Evolutionary conservation across 176 grass and related monocot genomes (phyloP).

Genomic region (Zoysia pacifica): DNA sequence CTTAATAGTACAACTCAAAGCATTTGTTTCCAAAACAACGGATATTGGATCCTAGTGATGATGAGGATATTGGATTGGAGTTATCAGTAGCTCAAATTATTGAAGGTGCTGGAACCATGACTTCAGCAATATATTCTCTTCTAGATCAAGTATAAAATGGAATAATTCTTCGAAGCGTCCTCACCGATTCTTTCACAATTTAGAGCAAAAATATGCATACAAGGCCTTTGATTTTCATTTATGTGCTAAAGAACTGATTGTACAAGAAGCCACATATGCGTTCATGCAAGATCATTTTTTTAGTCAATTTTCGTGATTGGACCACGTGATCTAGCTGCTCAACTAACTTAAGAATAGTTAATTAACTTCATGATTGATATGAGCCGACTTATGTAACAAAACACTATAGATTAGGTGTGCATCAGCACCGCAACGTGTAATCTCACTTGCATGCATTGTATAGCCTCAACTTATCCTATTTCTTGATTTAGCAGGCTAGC

Average conservation of each 20-base stretch:
- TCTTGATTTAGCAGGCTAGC: conserved; percentile 41
- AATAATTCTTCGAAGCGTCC: conserved; percentile 34
- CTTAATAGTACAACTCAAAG: neutral
- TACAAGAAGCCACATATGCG: conserved; percentile 16
- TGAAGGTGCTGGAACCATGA: conserved; percentile 40
- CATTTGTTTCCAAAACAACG: neutral
- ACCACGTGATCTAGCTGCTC: conserved; percentile 38
- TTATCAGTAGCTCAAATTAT: conserved; percentile 56
- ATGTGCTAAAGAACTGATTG: neutral
- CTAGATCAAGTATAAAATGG: conserved; percentile 52
- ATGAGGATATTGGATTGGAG: no score
- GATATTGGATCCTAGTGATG: neutral
- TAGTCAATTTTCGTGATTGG: conserved; percentile 40
- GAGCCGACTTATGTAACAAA: conserved; percentile 18
- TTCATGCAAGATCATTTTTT: conserved; percentile 6
- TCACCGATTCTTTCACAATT: conserved; percentile 46
- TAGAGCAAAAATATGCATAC: conserved; percentile 17
- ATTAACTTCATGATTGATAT: conserved; percentile 41
- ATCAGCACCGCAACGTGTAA: neutral
- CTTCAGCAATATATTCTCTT: conserved; percentile 50
- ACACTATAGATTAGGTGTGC: no score
- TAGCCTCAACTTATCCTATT: conserved; percentile 36
- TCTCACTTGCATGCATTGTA: conserved; percentile 21
- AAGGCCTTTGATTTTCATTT: conserved; percentile 23
- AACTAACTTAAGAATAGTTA: conserved; percentile 41